Base-by-base conservation (phyloP, 192 early-diverging fungal genomes). In the Coemansia aciculifera region DNA sequence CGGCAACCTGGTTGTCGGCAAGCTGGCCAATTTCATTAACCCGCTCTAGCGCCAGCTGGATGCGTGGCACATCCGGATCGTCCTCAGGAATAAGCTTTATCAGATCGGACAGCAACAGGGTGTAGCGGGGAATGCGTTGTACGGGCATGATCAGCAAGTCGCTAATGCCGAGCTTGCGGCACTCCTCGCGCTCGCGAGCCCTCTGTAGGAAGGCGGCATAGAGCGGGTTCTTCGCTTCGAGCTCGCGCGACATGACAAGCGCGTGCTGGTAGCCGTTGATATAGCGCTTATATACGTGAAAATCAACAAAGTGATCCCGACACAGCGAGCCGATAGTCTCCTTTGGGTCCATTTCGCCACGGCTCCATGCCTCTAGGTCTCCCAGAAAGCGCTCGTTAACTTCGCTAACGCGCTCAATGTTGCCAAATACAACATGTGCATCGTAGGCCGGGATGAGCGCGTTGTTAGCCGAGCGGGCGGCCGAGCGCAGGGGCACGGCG, bases 71-170 rank as follows among this genome's bases (percentile, higher is more conserved):
- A 31, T 85, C 84, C 9, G 74, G 71, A 61, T 78, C 73, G 27
- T 82, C 73, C 19, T 70, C 73, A 13, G 72, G 73, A 15, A 72
- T 76, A 36, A 61, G 63, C 66, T 77, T 75, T 23, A 85, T 73
- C 51, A 85, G 68, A 40, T 85, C 76, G 0, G 75, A 87, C 44
- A 93, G 76, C 42, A 93, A 70, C 62, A 93, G 68, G 32, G 87
- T 86, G 77, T 93, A 93, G n/a, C 90, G 86, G 3, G 91, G 89
- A 19, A 93, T 87, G 32, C 91, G 85, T 76, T 93, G 91, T 54
- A 93, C 90, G 1, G 91, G 91, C 71, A 90, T 86, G 62, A 93
- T 91, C 72, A 93, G 78, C 68, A 90, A 80, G 65, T 91, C 90
- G 31, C 84, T 83, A 27, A 97, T 75, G 32, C 83, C 86, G 57